These are phyloP conservation scores for Kockiozyma suomiensis DNA, from an alignment of 805 yeast genomes.

Conservation along the genomic window DNA sequence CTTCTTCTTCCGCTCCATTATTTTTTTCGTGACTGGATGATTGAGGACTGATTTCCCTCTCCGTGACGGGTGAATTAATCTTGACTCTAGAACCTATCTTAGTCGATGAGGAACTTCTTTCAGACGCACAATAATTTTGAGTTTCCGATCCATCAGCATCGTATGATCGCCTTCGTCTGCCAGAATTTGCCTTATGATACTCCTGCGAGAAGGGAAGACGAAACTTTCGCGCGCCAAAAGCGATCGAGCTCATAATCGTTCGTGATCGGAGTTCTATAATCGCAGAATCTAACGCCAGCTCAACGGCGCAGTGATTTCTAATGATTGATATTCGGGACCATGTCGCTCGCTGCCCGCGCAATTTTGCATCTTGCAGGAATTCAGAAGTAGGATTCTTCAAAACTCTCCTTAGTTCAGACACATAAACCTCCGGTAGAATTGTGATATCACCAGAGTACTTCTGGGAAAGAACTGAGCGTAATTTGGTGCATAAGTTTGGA, in stretches of 20 bases:
- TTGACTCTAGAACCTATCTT: background rate
- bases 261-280: conserved; percentile 47
- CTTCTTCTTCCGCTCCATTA: background rate
- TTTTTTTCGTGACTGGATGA: background rate
- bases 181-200: background rate
- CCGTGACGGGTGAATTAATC: background rate
- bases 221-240: conserved; percentile 11
- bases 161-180: conserved; percentile 3
- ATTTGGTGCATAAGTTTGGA: conserved; percentile 68
- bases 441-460: conserved; percentile 93
- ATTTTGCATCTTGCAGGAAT: conserved; percentile 66
- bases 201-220: background rate
- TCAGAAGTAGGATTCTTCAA: conserved; percentile 81
- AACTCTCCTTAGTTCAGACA: conserved; percentile 60
- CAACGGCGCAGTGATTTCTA: conserved; percentile 86
- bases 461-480: conserved; percentile 77
- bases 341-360: conserved; percentile 86
- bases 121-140: background rate
- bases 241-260: conserved; percentile 21
- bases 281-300: conserved; percentile 80
- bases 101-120: background rate
- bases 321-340: conserved; percentile 91
- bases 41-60: background rate
- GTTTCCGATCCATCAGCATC: background rate
- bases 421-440: conserved; percentile 73